Base-by-base conservation (phyloP, 306 rosid species). In the Cucumis cinereus region DNA sequence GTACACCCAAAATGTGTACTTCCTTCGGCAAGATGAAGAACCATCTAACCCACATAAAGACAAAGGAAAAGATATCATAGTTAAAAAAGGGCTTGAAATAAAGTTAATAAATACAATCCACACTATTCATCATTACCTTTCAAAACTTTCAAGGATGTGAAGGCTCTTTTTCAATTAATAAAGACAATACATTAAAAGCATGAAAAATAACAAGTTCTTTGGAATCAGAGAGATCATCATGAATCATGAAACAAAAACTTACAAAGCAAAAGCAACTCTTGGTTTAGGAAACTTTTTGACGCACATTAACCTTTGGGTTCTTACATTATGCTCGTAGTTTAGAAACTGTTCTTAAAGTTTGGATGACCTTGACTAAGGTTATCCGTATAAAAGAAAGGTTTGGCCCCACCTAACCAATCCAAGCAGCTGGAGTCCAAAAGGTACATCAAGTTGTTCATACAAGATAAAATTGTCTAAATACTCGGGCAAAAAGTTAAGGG, bases 1-100 rank as follows among this genome's bases (percentile, higher is more conserved):
- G 99, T 88, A 85, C 97, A 94, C 73, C 99, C 96, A 63, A 94
- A 94, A 53, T 83, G 93, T 53, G 87, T 91, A 77, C 97, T 91
- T 76, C 93, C 93, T 89, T 92, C 99, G 70, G 89, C 99, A 52
- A 94, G 95, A 90, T 85, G 88, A 73, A 94, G 92, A 77, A 92
- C 88, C 99, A 94, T 92, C 99, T 94, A 79, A 81, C 54, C 76
- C 55, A 64, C 56, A 55, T 38, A 38, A 15, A 73, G 28, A 19
- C 35, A 73, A 74, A 67, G 41, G 10, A 36, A 50, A 71, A 75
- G 75, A 15, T 19, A 30, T 41, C 78, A 47, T 11, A 63, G 10
- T 68, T 61, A 77, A 70, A 75, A 35, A 73, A 22, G 17, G 60
- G 69, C 67, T 57, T 17, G 38, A 75, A 38, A 74, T 74, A 52